These are phyloP conservation scores for Chalciporus sphaerocephalus DNA, from an alignment of 768 basidiomycete genomes.

Conservation along the genomic window DNA sequence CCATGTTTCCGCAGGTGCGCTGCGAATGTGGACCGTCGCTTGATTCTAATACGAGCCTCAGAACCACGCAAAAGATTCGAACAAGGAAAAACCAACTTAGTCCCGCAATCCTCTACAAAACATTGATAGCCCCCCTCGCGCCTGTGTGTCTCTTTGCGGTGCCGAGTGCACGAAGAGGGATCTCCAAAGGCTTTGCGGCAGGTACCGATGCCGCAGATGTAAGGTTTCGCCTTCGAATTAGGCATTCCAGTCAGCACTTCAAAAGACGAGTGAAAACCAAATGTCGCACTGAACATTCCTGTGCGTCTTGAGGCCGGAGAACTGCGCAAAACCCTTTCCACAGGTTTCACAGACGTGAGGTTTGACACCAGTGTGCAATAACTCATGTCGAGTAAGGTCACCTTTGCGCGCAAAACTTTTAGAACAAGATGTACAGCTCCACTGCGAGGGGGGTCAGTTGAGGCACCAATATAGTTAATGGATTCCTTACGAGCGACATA, in stretches of 20 bases:
- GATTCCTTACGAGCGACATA: conserved; percentile 23
- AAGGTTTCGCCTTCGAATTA: conserved; percentile 53
- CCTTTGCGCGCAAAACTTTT: conserved; percentile 53
- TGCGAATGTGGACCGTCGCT: conserved; percentile 56
- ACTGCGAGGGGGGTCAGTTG: conserved; percentile 24
- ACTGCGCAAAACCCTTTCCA: conserved; percentile 54
- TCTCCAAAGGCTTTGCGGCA: conserved; percentile 59
- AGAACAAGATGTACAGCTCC: conserved; percentile 40
- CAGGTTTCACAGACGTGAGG: conserved; percentile 51
- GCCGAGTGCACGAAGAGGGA: conserved; percentile 65
- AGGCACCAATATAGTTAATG: background rate
- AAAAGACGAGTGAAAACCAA: background rate
- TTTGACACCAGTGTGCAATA: conserved; percentile 45
- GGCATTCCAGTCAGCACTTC: conserved; percentile 8
- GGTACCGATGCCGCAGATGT: conserved; percentile 41
- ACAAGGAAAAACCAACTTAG: conserved; percentile 34
- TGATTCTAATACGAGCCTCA: conserved; percentile 43
- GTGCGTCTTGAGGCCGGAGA: conserved; percentile 59
- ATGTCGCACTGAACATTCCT: conserved; percentile 58
- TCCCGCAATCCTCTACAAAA: conserved; percentile 41
- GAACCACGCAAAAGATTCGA: background rate
- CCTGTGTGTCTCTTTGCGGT: conserved; percentile 56
- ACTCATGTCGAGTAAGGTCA: conserved; percentile 56
- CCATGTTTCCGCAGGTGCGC: conserved; percentile 52
- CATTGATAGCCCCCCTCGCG: conserved; percentile 43